These are phyloP conservation scores for Helianthus annuus DNA, from an alignment of 129 eudicot genomes.

Conservation along the genomic window HanXRQr2.0-SUNRISE NC_035435.2:175050464-175050963, in stretches of 20 bases:
- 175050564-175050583: constrained; percentile 43
- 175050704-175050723: constrained; percentile 23
- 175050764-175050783: constrained; percentile 76
- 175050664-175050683: not conserved
- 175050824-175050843: not conserved
- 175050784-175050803: constrained; percentile 86
- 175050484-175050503: constrained; percentile 66
- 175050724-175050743: constrained; percentile 57
- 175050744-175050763: constrained; percentile 98
- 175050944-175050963: no score
- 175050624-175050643: constrained; percentile 76
- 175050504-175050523: constrained; percentile 59
- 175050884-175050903: no score
- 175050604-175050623: constrained; percentile 52
- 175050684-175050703: not conserved
- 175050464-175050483: constrained; percentile 39
- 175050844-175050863: not conserved
- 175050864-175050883: no score
- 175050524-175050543: constrained; percentile 81
- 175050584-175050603: constrained; percentile 44
- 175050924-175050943: no score
- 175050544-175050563: constrained; percentile 63
- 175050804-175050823: constrained; percentile 88
- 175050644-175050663: constrained; percentile 20
- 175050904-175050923: no score